phyloP scores from a whole-genome alignment of 2,329 filamentous ascomycete genomes.

The Ophiostoma sp. region DNA sequence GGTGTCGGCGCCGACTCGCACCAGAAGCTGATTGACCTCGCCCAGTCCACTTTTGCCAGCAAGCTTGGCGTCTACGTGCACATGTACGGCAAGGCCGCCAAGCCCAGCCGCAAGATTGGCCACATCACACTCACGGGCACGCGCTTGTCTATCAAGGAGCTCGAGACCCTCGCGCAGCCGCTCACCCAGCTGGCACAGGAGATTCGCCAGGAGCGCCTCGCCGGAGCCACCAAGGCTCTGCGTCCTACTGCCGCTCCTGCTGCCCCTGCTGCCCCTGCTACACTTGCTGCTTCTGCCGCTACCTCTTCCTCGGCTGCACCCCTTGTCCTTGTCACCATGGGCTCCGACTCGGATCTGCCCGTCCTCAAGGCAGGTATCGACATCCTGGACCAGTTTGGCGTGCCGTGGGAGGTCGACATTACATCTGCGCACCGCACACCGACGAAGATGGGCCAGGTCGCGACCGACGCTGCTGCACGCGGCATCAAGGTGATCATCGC shows the following conservation, averaged over 20 bases:
- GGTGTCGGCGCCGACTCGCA: slow-evolving; percentile 63
- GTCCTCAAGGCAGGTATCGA: slow-evolving; percentile 61
- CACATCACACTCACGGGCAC: slow-evolving; percentile 78
- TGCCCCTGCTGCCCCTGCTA: slow-evolving; percentile 19
- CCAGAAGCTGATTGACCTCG: slow-evolving; percentile 43
- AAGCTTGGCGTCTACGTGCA: slow-evolving; percentile 60
- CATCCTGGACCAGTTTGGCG: slow-evolving; percentile 61
- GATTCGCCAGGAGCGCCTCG: slow-evolving; percentile 52
- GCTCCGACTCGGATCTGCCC: slow-evolving; percentile 70
- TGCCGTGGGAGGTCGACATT: slow-evolving; percentile 67
- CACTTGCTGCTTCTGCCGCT: not conserved
- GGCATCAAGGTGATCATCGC: slow-evolving; percentile 71
- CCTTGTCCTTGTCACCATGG: slow-evolving; percentile 74
- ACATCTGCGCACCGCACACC: slow-evolving; percentile 77
- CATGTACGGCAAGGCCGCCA: slow-evolving; percentile 85
- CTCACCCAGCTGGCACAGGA: slow-evolving; percentile 61
- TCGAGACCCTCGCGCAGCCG: slow-evolving; percentile 54
- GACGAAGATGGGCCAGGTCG: slow-evolving; percentile 62
- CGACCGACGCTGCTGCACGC: slow-evolving; percentile 54
- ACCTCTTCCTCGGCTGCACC: slow-evolving; percentile 37
- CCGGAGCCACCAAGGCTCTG: slow-evolving; percentile 36
- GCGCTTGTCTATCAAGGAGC: slow-evolving; percentile 56
- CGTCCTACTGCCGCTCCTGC: slow-evolving; percentile 31
- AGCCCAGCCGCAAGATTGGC: slow-evolving; percentile 88
- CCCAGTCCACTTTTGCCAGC: slow-evolving; percentile 40